These are phyloP conservation scores for Eucalyptus pauciflora DNA, from an alignment of 345 rosid species.

Conservation along the genomic window DNA sequence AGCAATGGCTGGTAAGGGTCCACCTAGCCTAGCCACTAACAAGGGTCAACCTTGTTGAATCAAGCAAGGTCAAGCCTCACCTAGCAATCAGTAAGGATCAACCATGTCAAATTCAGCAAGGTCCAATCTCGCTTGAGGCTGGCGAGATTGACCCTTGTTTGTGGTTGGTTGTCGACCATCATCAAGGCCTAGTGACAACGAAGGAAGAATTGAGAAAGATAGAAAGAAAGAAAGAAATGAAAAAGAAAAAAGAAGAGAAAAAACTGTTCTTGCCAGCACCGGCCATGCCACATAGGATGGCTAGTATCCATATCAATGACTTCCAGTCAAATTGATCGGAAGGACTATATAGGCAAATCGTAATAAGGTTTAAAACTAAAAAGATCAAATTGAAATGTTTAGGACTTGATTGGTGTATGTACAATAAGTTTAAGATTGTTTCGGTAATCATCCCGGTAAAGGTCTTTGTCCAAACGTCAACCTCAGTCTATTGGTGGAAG, in stretches of 20 bases:
- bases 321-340: fast-evolving
- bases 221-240: too few species aligned
- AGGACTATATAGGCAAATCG: not conserved
- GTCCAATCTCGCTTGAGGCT: not conserved
- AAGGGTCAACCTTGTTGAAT: fast-evolving
- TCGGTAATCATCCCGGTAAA: fast-evolving
- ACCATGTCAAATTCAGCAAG: not conserved
- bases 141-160: fast-evolving
- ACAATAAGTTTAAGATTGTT: not conserved
- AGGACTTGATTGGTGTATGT: fast-evolving
- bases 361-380: too few species aligned
- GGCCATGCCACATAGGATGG: fast-evolving
- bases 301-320: fast-evolving
- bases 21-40: not conserved
- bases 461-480: not conserved
- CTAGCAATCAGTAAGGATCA: fast-evolving
- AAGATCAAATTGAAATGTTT: fast-evolving
- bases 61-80: not conserved
- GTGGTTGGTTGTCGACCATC: not conserved
- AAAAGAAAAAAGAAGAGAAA: too few species aligned
- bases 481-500: not conserved
- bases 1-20: fast-evolving
- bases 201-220: not conserved
- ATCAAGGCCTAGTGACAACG: fast-evolving
- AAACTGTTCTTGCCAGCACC: fast-evolving